These are phyloP conservation scores for Stereum hirsutum DNA, from an alignment of 1,284 basidiomycete genomes.

Conservation along the genomic window DNA sequence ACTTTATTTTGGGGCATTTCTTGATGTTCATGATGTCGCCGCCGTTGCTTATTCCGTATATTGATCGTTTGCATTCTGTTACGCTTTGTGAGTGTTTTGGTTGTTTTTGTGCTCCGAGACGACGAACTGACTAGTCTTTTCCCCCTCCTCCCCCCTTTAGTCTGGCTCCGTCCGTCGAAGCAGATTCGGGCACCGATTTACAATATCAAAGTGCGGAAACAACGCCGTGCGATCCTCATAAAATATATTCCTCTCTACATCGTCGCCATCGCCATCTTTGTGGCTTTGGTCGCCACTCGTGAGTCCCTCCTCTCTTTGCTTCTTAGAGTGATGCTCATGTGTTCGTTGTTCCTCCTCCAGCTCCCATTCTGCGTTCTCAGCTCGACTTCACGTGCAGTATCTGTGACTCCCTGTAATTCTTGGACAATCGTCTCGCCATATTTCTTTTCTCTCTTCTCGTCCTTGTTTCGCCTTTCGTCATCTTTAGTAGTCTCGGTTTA, in stretches of 20 bases:
- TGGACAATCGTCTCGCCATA: too few species aligned
- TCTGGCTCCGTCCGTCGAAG: constrained; percentile 81
- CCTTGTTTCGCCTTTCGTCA: too few species aligned
- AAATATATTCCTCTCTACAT: constrained; percentile 78
- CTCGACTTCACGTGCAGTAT: constrained; percentile 7
- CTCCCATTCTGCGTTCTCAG: constrained; percentile 8
- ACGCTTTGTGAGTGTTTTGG: constrained; percentile 50
- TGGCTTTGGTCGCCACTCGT: constrained; percentile 72
- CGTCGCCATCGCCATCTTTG: constrained; percentile 64
- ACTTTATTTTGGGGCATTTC: constrained; percentile 59
- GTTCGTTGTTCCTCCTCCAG: not conserved
- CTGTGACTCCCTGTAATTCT: too few species aligned
- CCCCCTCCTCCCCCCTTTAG: constrained; percentile 26
- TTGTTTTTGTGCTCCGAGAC: constrained; percentile 10
- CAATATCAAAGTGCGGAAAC: constrained; percentile 79
- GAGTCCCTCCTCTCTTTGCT: constrained; percentile 25
- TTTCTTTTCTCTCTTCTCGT: too few species aligned
- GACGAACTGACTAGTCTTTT: constrained; percentile 10
- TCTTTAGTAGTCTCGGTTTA: too few species aligned
- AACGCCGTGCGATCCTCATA: constrained; percentile 77
- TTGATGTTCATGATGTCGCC: constrained; percentile 70
- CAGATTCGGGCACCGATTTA: constrained; percentile 94
- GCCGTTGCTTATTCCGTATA: constrained; percentile 64
- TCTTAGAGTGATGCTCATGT: not conserved
- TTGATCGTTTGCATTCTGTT: constrained; percentile 70